Evolutionary conservation across 768 basidiomycete genomes (phyloP).

Genomic region (Tricholoma saponaceum): DNA sequence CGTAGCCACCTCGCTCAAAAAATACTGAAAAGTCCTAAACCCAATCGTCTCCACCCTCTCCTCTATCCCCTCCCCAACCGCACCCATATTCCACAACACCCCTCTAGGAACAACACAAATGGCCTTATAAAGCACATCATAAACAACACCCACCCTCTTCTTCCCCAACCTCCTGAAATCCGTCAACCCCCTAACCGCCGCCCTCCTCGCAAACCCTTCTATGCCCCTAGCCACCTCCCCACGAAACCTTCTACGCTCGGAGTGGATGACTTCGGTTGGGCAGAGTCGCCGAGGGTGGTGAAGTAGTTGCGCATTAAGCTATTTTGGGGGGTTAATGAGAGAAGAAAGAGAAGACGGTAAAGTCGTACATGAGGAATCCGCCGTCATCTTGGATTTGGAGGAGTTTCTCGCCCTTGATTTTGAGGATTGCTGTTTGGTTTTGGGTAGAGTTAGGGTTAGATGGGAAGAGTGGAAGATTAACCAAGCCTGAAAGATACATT

Average conservation of each 20-base stretch:
- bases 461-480: not conserved
- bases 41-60: constrained; percentile 89
- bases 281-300: constrained; percentile 86
- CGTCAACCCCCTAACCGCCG: constrained; percentile 83
- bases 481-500: not conserved
- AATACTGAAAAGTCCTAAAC: constrained; percentile 81
- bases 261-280: constrained; percentile 87
- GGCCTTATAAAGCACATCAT: constrained; percentile 86
- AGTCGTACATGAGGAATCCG: constrained; percentile 87
- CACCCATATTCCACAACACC: constrained; percentile 47
- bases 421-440: constrained; percentile 79
- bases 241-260: constrained; percentile 82
- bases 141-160: constrained; percentile 85
- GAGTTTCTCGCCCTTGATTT: constrained; percentile 93
- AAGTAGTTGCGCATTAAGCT: constrained; percentile 97
- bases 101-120: constrained; percentile 57
- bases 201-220: constrained; percentile 90
- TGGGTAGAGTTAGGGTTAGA: constrained; percentile 1
- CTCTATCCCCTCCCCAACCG: constrained; percentile 45
- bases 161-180: constrained; percentile 78
- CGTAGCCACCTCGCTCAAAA: constrained; percentile 88
- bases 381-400: constrained; percentile 96
- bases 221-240: constrained; percentile 89
- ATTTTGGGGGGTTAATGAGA: not conserved
- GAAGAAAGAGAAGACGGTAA: too few species aligned